phyloP scores from a whole-genome alignment of 2,329 filamentous ascomycete genomes.

The Sporothrix brunneoviolacea region DNA sequence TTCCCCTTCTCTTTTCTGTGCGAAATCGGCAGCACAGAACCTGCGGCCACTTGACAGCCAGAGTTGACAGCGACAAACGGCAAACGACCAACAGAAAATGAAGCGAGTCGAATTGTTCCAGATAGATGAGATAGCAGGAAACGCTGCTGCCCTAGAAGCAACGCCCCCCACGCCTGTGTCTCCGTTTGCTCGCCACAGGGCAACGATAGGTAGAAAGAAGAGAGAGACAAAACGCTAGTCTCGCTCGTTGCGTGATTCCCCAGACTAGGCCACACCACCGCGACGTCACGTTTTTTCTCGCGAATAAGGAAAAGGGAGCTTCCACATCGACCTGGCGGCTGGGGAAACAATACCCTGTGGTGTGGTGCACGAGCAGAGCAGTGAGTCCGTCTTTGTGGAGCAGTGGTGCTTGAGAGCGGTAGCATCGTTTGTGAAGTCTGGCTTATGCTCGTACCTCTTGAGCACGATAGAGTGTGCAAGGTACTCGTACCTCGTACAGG shows the following conservation, averaged over 20 bases:
- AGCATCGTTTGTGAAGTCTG: no score
- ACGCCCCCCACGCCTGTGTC: neutral
- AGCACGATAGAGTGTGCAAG: neutral
- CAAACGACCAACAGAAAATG: neutral
- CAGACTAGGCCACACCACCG: neutral
- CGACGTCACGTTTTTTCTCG: neutral
- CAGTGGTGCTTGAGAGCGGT: no score
- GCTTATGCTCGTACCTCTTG: no score
- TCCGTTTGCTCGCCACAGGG: neutral
- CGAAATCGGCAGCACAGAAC: neutral
- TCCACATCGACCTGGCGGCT: neutral
- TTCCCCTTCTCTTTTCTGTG: neutral
- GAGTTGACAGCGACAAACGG: slow-evolving; percentile 3
- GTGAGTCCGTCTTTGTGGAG: no score
- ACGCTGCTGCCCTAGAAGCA: no score
- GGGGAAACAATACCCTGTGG: no score
- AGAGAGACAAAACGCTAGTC: neutral
- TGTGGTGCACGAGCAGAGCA: no score
- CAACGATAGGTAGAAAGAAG: neutral
- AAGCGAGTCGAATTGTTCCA: no score
- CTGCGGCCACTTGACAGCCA: neutral
- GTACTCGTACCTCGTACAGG: no score
- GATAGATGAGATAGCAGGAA: neutral
- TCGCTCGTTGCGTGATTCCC: slow-evolving; percentile 1
- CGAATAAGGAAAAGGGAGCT: neutral